phyloP scores from a whole-genome alignment of 108 stramenopile genomes.

The Stephanodiscus minutulus region DNA sequence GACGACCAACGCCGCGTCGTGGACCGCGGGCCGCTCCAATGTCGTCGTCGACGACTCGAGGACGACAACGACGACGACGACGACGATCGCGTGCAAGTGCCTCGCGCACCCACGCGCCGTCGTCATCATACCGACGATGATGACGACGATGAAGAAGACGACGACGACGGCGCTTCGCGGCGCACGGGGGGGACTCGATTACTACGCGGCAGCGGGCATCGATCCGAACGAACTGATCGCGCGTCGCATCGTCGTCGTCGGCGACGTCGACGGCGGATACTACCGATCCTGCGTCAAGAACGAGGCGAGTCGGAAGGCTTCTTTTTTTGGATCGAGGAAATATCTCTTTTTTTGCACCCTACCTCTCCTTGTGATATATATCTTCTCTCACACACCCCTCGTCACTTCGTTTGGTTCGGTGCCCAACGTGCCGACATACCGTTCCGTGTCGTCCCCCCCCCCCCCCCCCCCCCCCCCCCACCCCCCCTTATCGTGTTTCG shows the following conservation, averaged over 20 bases:
- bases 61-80: background rate
- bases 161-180: background rate
- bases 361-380: too few species aligned
- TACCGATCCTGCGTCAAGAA: constrained; percentile 80
- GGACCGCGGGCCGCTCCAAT: too few species aligned
- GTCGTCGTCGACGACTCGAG: background rate
- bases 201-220: background rate
- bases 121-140: background rate
- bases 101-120: too few species aligned
- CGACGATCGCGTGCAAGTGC: background rate
- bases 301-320: constrained; percentile 80
- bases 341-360: too few species aligned
- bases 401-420: too few species aligned
- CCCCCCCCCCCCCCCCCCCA: too few species aligned
- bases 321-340: too few species aligned
- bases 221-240: constrained; percentile 63
- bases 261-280: constrained; percentile 84
- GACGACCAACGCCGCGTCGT: too few species aligned
- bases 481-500: too few species aligned
- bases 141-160: background rate
- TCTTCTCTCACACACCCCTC: too few species aligned
- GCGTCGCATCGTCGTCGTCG: constrained; percentile 65
- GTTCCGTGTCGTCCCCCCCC: too few species aligned
- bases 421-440: too few species aligned
- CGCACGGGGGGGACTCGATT: background rate